Conservation (phyloP, 2,329 filamentous ascomycete species). For the Passalora sequoiae region DNA sequence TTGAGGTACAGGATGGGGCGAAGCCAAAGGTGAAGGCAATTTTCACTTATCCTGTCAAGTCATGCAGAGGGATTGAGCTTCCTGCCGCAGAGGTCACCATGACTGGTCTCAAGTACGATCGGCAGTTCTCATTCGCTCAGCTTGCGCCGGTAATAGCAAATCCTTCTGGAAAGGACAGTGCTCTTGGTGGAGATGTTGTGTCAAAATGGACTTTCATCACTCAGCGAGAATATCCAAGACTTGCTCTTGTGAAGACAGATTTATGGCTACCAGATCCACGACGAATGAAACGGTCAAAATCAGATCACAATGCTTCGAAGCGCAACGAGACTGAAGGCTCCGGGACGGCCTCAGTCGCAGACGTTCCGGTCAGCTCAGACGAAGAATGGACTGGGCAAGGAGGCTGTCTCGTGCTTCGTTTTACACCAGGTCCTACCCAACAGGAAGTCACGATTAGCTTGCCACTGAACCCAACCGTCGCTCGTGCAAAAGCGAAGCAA, state of each 20-base stretch:
- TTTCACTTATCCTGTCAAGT: constrained; percentile 48
- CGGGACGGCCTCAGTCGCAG: too few relatives aligned
- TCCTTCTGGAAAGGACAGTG: constrained; percentile 16
- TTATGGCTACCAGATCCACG: constrained; percentile 62
- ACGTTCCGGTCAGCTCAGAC: constrained; percentile 25
- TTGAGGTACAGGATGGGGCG: not conserved
- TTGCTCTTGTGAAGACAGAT: constrained; percentile 63
- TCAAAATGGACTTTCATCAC: constrained; percentile 67
- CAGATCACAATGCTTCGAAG: not conserved
- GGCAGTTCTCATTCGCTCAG: constrained; percentile 61
- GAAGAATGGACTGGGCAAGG: constrained; percentile 49
- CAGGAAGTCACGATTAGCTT: constrained; percentile 59
- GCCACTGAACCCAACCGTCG: constrained; percentile 57
- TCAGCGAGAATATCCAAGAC: constrained; percentile 60
- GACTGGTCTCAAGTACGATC: constrained; percentile 43
- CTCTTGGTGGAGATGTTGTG: constrained; percentile 31
- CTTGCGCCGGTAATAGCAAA: constrained; percentile 33
- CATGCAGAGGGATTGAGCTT: constrained; percentile 39
- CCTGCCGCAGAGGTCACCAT: constrained; percentile 37
- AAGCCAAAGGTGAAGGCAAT: constrained; percentile 32
- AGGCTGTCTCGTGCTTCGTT: constrained; percentile 61
- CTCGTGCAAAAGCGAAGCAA: constrained; percentile 53
- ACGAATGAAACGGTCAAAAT: not conserved
- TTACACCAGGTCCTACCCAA: constrained; percentile 44
- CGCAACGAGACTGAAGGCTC: not conserved